Percentiles rank a stretch among this genome's conserved stretches.
Conservation (phyloP, 495 filamentous ascomycete genomes). For the Neurospora sp. region DNA sequence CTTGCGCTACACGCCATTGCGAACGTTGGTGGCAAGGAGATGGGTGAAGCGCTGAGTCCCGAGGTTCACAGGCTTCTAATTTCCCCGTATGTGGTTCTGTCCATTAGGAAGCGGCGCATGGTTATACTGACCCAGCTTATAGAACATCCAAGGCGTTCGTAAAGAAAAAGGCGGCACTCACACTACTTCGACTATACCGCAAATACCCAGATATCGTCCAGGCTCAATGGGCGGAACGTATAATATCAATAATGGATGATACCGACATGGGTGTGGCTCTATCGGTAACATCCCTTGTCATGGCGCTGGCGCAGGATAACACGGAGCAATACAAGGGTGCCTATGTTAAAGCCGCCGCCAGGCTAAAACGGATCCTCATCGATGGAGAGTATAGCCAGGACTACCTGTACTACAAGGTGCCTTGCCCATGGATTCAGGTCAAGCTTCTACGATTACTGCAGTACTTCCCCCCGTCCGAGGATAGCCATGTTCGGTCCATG, state of each 20-base stretch:
- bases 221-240: slow-evolving; percentile 92
- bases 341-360: slow-evolving; percentile 84
- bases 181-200: slow-evolving; percentile 87
- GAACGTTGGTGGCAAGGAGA: slow-evolving; percentile 92
- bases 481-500: slow-evolving; percentile 81
- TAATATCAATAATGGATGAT: slow-evolving; percentile 98
- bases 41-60: slow-evolving; percentile 86
- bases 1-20: slow-evolving; percentile 97
- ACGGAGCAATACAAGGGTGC: slow-evolving; percentile 87
- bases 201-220: slow-evolving; percentile 90
- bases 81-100: slow-evolving; percentile 62
- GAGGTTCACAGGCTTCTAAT: slow-evolving; percentile 95
- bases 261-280: slow-evolving; percentile 87
- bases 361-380: slow-evolving; percentile 79
- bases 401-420: slow-evolving; percentile 98
- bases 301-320: slow-evolving; percentile 90
- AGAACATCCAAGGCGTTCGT: slow-evolving; percentile 96
- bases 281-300: slow-evolving; percentile 92
- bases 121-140: slow-evolving; percentile 5
- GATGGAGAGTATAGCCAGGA: slow-evolving; percentile 80
- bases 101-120: not conserved
- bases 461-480: slow-evolving; percentile 94
- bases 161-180: slow-evolving; percentile 98
- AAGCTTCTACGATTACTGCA: slow-evolving; percentile 86
- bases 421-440: slow-evolving; percentile 97